Evolutionary conservation across 2,329 filamentous ascomycete genomes (phyloP), one percentile per base, ranked within the genome.

Genomic region (Huntiella omanensis): DNA sequence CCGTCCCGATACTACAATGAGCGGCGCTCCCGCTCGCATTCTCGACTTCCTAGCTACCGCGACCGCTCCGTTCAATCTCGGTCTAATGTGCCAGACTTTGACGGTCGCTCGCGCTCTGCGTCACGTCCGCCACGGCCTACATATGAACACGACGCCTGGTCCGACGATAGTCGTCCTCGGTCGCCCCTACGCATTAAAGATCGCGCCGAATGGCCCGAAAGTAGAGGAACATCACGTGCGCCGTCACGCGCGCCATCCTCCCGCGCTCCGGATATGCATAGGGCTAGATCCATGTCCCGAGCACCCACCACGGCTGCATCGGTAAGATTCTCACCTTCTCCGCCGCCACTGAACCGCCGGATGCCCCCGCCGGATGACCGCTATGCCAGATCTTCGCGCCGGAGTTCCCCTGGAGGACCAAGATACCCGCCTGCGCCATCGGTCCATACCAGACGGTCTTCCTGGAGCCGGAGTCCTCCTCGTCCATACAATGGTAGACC

Each of bases 251-350:
- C 22, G 6, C 22, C 22, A 40, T 5, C 15, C 11, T 43, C 40
- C 1, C 40, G 15, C 5, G 40, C 6, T 12, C 32, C 40, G 4
- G 40, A 43, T 17, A 16, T 43, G 13, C 40, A 16, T 16, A 19
- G 39, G 11, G 16, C 40, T 16, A 33, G 46, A 2, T 47, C 46
- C 17, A 37, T 47, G 33, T 49, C 44, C 15, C 44, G 40, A 8
- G 40, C 22, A 3, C 48, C 40, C 10, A 28, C 22, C 22, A 17
- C 44, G 13, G 16, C 46, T 4, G 40, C 46, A 10, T 47, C 46
- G 33, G 46, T 47, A 5, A 40, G 46, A 12, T 47, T 47, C 19
- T 38, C 46, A 3, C 40, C 40, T 33, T 45, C 43, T 4, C 43
- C 43, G 4, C 37, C 43, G n/a, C 43, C 35, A 11, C 19, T n/a